Evolutionary conservation across 164 flowering plant species (phyloP).

Genomic region (Piper longum): DNA sequence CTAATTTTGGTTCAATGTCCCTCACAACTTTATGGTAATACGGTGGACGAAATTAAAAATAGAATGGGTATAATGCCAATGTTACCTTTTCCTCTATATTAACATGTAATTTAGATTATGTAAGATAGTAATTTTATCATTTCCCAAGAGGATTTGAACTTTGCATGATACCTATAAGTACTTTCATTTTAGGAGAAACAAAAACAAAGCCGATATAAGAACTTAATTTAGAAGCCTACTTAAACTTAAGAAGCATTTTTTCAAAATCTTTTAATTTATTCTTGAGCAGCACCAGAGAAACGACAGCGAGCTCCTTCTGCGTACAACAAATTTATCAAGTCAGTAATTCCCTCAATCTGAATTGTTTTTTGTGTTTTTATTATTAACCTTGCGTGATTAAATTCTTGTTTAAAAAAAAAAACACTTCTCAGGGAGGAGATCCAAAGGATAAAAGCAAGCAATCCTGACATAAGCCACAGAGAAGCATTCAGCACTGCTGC

Average conservation of each 20-base stretch:
- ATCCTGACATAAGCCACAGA: constrained; percentile 41
- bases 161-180: no score
- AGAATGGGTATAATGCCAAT: no score
- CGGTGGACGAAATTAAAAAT: no score
- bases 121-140: neutral
- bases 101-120: neutral
- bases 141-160: neutral
- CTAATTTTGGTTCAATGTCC: no score
- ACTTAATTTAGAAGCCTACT: neutral
- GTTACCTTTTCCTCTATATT: neutral
- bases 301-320: constrained; percentile 84
- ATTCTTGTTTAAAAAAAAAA: neutral
- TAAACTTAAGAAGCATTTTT: no score
- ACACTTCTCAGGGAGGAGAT: constrained; percentile 34
- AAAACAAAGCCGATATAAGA: neutral
- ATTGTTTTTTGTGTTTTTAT: neutral
- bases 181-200: no score
- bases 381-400: no score
- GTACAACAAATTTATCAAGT: constrained; percentile 75
- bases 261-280: neutral
- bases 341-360: constrained; percentile 13
- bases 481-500: constrained; percentile 53
- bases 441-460: constrained; percentile 47
- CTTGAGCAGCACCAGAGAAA: constrained; percentile 49
- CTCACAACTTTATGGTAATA: no score